Evolutionary conservation across 768 basidiomycete genomes (phyloP).

Genomic region (Amanita muscaria): DNA sequence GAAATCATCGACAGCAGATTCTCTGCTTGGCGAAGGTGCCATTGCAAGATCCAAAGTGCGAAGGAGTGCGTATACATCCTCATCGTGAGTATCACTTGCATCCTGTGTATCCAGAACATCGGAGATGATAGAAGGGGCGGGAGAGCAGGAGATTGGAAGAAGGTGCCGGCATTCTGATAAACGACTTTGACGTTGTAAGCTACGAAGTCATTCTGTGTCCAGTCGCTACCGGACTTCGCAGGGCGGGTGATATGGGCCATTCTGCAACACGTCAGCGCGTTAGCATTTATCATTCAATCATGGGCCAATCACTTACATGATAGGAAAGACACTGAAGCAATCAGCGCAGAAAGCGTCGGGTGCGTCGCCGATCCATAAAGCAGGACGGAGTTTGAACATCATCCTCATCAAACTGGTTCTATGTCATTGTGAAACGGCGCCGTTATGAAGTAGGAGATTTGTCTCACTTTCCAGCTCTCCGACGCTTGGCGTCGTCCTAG

Average conservation of each 20-base stretch:
- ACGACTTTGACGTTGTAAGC: constrained; percentile 18
- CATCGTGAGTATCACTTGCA: constrained; percentile 6
- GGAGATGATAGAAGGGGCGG: constrained; percentile 12
- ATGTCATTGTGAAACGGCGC: too few relatives aligned
- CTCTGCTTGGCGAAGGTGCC: constrained; percentile 12
- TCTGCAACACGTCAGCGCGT: too few relatives aligned
- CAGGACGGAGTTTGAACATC: too few relatives aligned
- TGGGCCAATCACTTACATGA: too few relatives aligned
- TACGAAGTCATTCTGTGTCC: constrained; percentile 15
- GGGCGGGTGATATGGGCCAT: neutral
- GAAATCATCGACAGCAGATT: constrained; percentile 29
- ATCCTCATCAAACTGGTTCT: too few relatives aligned
- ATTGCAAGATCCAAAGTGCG: constrained; percentile 16
- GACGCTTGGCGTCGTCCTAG: constrained; percentile 36
- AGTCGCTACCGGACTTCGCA: neutral
- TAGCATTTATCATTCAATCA: too few relatives aligned
- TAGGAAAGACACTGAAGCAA: too few relatives aligned
- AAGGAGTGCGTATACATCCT: constrained; percentile 11
- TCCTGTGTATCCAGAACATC: neutral
- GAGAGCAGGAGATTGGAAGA: constrained; percentile 17
- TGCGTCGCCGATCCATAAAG: too few relatives aligned
- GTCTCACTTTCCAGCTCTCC: constrained; percentile 62
- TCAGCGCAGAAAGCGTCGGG: too few relatives aligned
- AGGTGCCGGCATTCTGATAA: constrained; percentile 15
- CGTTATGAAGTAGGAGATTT: neutral